Evolutionary conservation across 23 red algal species (phyloP).

Genomic region (Gracilaria gracilis): DNA sequence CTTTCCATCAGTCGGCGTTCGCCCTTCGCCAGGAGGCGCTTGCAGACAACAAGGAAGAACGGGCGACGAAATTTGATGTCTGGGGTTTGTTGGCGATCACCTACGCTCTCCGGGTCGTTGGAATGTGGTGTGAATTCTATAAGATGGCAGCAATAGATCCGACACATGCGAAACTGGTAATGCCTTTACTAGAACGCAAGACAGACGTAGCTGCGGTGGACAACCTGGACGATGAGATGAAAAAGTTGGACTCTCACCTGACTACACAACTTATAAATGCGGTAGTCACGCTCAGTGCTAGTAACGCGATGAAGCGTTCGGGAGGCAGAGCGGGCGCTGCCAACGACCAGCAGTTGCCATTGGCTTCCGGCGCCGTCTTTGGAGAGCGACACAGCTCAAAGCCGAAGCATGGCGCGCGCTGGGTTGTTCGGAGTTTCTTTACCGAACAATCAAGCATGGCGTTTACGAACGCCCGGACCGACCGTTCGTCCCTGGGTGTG

Average conservation of each 20-base stretch:
- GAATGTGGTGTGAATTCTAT: background rate
- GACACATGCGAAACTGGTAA: background rate
- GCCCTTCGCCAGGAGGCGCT: background rate
- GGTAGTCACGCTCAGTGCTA: background rate
- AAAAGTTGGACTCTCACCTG: background rate
- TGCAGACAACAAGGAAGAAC: background rate
- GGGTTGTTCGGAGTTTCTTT: conserved; percentile 8
- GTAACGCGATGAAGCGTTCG: conserved; percentile 19
- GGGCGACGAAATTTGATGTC: background rate
- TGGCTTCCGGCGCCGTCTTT: background rate
- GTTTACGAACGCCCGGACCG: background rate
- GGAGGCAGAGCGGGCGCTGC: background rate
- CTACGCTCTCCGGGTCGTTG: background rate
- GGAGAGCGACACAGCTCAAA: background rate
- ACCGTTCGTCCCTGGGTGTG: background rate
- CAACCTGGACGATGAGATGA: background rate
- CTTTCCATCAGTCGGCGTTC: background rate
- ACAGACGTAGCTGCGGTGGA: background rate
- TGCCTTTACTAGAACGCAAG: background rate
- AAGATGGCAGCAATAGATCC: conserved; percentile 11
- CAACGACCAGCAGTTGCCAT: background rate
- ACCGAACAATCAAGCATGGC: background rate
- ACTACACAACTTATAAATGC: background rate
- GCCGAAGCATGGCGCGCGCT: conserved; percentile 13
- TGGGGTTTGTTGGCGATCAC: background rate